These are phyloP conservation scores for Aspergillus luchuensis DNA, from an alignment of 2,329 filamentous ascomycete species.

Conservation along the genomic window DNA sequence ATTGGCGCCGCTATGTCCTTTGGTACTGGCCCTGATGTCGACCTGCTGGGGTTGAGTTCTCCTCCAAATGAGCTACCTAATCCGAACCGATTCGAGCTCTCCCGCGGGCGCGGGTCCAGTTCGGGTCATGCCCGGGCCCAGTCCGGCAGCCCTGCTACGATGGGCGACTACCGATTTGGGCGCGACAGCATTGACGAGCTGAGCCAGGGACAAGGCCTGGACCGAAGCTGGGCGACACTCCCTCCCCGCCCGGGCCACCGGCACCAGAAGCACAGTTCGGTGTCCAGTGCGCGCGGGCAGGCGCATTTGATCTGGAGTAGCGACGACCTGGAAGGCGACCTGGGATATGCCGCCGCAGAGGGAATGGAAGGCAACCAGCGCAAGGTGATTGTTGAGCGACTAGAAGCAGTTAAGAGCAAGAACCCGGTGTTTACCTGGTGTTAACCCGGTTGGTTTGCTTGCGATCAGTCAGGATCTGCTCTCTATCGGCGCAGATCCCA, in stretches of 20 bases:
- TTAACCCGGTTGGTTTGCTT: conserved; percentile 47
- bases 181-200: conserved; percentile 35
- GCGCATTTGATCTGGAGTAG: conserved; percentile 57
- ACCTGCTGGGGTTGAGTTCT: conserved; percentile 70
- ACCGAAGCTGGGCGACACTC: conserved; percentile 41
- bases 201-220: conserved; percentile 37
- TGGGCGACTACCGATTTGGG: conserved; percentile 32
- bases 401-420: conserved; percentile 92
- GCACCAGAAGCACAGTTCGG: conserved; percentile 42
- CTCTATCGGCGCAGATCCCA: conserved; percentile 2
- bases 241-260: conserved; percentile 35
- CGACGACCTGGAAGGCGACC: conserved; percentile 83
- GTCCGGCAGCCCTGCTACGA: conserved; percentile 39
- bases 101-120: conserved; percentile 44
- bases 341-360: conserved; percentile 91
- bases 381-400: conserved; percentile 93
- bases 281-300: conserved; percentile 40
- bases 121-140: conserved; percentile 38
- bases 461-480: conserved; percentile 8
- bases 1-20: conserved; percentile 72
- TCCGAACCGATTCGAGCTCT: conserved; percentile 73
- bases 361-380: conserved; percentile 88
- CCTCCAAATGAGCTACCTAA: conserved; percentile 66
- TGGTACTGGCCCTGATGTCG: conserved; percentile 55
- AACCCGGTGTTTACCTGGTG: conserved; percentile 99